Evolutionary conservation across 371 early-diverging fungal species (phyloP), one percentile per base, ranked within the genome.

Genomic region (Lichtheimia ornata): DNA sequence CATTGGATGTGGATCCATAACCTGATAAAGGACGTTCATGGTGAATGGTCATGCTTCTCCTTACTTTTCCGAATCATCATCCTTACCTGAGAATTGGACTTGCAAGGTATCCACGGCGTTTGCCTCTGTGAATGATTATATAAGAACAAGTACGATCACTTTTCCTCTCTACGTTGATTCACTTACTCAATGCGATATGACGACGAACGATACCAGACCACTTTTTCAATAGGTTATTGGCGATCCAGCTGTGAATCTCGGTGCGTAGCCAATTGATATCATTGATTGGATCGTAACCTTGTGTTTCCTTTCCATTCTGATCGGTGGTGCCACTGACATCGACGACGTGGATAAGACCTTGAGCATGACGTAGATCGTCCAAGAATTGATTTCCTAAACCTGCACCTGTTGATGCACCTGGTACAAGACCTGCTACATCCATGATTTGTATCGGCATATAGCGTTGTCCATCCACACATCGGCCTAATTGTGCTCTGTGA

Each of bases 321-420:
- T 93, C 92, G 0, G 93, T 93, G 1, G 91, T 91, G 1, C 93
- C 93, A 35, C 87, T 87, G 27, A 86, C 91, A 63, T 93, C 93
- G 2, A 93, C 93, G 28, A 93, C 91, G 61, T 93, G 93, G 58
- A 93, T 87, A 58, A 93, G 71, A 12, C 83, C 88, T 55, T 89
- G 84, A 41, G 93, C 93, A 20, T 82, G 82, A 50, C 92, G 80
- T 56, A 92, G 70, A 62, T 92, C 93, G 62, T 92, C 93, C 42
- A 92, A 64, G 59, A 92, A 92, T 61, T 87, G 86, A 66, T 92
- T 92, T 14, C 93, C 93, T 45, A 92, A 74, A 0, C 86, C 91
- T 42, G 75, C 74, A 9, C 93, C 93, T 55, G 84, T 79, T 5
- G 88, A 86, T 5, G 93, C 93, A 3, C 93, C 93, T 4, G 93